Evolutionary conservation across 345 rosid genomes (phyloP).

Genomic region (Anastatica hierochuntica): DNA sequence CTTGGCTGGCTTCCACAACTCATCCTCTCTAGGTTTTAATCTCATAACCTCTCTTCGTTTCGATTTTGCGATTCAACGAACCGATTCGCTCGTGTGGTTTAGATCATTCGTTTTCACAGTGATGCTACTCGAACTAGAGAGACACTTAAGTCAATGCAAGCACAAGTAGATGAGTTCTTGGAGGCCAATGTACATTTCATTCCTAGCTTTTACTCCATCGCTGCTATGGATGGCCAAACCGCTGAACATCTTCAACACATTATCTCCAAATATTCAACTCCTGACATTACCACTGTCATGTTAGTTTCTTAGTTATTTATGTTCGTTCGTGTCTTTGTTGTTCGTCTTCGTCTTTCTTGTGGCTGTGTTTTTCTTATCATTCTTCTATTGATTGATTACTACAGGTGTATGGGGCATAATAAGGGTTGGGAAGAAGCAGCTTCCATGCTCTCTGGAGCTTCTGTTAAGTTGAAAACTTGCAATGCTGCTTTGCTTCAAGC

Average conservation of each 20-base stretch:
- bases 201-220: constrained; percentile 90
- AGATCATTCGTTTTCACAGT: constrained; percentile 42
- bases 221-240: constrained; percentile 98
- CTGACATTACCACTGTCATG: constrained; percentile 68
- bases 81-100: neutral
- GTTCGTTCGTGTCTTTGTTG: too few species aligned
- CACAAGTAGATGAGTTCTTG: constrained; percentile 48
- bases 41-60: neutral
- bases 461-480: constrained; percentile 75
- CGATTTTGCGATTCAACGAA: neutral
- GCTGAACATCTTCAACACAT: constrained; percentile 71
- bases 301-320: constrained; percentile 23
- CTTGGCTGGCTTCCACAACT: constrained; percentile 89
- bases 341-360: neutral
- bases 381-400: neutral
- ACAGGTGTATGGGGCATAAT: constrained; percentile 98
- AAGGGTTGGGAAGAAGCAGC: constrained; percentile 99
- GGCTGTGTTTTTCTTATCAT: neutral
- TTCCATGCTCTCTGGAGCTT: constrained; percentile 64
- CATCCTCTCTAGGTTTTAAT: constrained; percentile 56
- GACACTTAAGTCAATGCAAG: constrained; percentile 86
- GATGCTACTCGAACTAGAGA: constrained; percentile 72
- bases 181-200: constrained; percentile 73
- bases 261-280: constrained; percentile 55
- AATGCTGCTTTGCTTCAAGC: constrained; percentile 98